These are phyloP conservation scores for Fusarium proliferatum DNA, from an alignment of 2,329 filamentous ascomycete genomes.

Conservation along the genomic window DNA sequence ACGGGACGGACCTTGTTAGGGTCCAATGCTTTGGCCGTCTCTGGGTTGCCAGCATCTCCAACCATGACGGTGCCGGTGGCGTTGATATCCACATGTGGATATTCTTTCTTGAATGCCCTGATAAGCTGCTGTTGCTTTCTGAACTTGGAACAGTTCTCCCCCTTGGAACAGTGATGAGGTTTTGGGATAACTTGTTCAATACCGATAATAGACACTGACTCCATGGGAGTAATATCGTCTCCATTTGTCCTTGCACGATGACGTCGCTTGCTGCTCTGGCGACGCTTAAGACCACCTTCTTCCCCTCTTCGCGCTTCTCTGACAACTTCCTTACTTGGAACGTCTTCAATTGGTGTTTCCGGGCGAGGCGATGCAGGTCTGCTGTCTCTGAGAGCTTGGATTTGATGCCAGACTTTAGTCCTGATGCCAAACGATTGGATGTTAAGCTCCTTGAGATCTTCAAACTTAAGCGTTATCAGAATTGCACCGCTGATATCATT, in stretches of 20 bases:
- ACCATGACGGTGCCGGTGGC: conserved; percentile 78
- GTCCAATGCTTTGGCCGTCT: conserved; percentile 69
- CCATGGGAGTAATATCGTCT: conserved; percentile 80
- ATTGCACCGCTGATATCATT: conserved; percentile 94
- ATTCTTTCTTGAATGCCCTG: conserved; percentile 77
- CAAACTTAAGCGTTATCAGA: conserved; percentile 89
- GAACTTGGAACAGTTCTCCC: conserved; percentile 86
- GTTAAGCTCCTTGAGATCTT: conserved; percentile 84
- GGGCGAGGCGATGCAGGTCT: conserved; percentile 62
- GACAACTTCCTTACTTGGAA: conserved; percentile 62
- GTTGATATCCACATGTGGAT: conserved; percentile 70
- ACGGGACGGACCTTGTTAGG: conserved; percentile 70
- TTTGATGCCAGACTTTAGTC: conserved; percentile 83
- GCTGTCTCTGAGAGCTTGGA: conserved; percentile 73
- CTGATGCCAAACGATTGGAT: conserved; percentile 85
- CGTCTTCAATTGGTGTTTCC: conserved; percentile 71
- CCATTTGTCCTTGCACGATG: conserved; percentile 54
- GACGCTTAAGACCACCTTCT: conserved; percentile 48
- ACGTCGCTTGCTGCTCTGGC: conserved; percentile 56
- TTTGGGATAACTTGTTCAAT: conserved; percentile 91
- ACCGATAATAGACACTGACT: conserved; percentile 90
- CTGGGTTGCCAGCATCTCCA: conserved; percentile 81
- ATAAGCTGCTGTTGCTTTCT: conserved; percentile 83
- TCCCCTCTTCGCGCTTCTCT: conserved; percentile 58
- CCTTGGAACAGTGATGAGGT: conserved; percentile 85